These are phyloP conservation scores for Phytophthora syringae DNA, from an alignment of 352 stramenopile species.

Conservation along the genomic window DNA sequence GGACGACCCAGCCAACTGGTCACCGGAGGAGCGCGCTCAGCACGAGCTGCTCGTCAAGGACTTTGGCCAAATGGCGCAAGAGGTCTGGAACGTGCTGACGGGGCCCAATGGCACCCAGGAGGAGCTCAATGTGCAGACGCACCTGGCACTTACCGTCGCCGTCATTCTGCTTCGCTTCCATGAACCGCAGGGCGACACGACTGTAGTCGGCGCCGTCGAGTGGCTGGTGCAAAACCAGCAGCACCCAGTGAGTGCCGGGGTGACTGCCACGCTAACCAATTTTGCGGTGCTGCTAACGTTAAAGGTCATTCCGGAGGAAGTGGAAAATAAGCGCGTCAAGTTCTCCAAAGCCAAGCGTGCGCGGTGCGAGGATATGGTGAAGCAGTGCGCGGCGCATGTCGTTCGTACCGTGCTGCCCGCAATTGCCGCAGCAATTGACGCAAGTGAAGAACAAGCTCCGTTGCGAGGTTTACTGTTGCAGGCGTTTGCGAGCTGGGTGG, in stretches of 20 bases:
- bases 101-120: constrained; percentile 58
- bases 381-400: constrained; percentile 67
- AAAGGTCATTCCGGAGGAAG: constrained; percentile 82
- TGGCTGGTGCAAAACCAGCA: constrained; percentile 81
- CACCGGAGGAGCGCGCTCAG: constrained; percentile 50
- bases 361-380: constrained; percentile 72
- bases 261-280: constrained; percentile 63
- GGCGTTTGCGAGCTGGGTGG: constrained; percentile 77
- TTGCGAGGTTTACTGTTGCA: constrained; percentile 64
- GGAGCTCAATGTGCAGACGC: constrained; percentile 68
- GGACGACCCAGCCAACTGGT: constrained; percentile 60
- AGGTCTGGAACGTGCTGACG: constrained; percentile 83
- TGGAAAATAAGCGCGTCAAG: constrained; percentile 82
- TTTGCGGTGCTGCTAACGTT: constrained; percentile 78
- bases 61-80: constrained; percentile 66
- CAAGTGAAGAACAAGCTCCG: constrained; percentile 48
- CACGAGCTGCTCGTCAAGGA: constrained; percentile 67
- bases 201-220: constrained; percentile 68
- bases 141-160: constrained; percentile 76
- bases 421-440: constrained; percentile 64
- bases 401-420: constrained; percentile 63
- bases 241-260: constrained; percentile 45
- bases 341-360: constrained; percentile 71
- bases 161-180: constrained; percentile 83
- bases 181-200: constrained; percentile 56